Percentiles rank a stretch among this genome's conserved stretches.
These are phyloP conservation scores for Didymella pomorum DNA, from an alignment of 2,329 filamentous ascomycete genomes.

Conservation along the genomic window DNA sequence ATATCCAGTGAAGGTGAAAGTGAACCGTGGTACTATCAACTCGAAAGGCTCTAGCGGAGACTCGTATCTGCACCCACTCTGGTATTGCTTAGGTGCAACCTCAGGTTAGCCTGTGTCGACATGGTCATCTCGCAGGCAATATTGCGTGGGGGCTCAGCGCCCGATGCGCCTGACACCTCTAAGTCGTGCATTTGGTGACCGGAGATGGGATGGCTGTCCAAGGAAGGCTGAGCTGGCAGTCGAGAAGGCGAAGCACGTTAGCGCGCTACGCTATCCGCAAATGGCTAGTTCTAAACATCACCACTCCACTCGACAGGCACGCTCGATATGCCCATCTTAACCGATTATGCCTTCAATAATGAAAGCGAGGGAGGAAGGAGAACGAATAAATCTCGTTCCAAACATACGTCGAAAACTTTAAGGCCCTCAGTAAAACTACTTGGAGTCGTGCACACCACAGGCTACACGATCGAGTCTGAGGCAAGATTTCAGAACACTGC, in stretches of 20 bases:
- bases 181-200: conserved; percentile 6
- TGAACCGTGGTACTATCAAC: not conserved
- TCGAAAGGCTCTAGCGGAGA: not conserved
- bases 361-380: not conserved
- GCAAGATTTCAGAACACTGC: too few species aligned
- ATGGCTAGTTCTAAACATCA: not conserved
- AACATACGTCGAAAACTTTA: too few species aligned
- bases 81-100: not conserved
- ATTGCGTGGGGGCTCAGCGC: not conserved
- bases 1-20: not conserved
- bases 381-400: too few species aligned
- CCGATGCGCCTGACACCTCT: not conserved
- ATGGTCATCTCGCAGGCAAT: not conserved
- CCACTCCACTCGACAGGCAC: not conserved
- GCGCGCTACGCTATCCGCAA: not conserved
- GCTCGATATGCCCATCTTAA: not conserved
- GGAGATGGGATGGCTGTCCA: conserved; percentile 4
- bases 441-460: too few species aligned
- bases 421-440: too few species aligned
- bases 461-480: too few species aligned
- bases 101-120: not conserved
- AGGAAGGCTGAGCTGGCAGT: conserved; percentile 5
- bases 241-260: conserved; percentile 2
- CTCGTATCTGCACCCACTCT: not conserved
- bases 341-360: not conserved